phyloP scores from a whole-genome alignment of 1,284 basidiomycete genomes.

The Singerocomus inundabilis region DNA sequence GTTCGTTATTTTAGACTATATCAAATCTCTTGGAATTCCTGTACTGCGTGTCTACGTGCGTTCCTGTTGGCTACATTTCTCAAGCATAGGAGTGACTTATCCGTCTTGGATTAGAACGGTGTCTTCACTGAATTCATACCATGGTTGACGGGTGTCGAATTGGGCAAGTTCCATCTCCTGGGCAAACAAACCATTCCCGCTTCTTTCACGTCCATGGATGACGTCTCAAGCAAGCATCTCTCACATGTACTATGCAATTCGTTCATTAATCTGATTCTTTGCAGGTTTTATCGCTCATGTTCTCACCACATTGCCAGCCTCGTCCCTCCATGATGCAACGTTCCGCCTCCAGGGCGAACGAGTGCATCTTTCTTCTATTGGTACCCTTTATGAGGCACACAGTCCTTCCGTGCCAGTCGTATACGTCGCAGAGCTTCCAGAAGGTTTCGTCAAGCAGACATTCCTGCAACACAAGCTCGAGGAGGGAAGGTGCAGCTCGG shows the following conservation, averaged over 20 bases:
- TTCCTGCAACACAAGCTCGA: conserved; percentile 27
- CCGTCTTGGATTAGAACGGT: conserved; percentile 22
- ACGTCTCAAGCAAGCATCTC: conserved; percentile 31
- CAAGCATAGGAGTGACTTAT: not conserved
- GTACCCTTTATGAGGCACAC: conserved; percentile 26
- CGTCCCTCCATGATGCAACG: conserved; percentile 30
- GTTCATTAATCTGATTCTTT: not conserved
- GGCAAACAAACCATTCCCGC: conserved; percentile 33
- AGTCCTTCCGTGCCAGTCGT: conserved; percentile 19
- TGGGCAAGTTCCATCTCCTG: conserved; percentile 34
- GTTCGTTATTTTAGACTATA: conserved; percentile 20
- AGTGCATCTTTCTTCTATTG: conserved; percentile 23
- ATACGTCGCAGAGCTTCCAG: conserved; percentile 28
- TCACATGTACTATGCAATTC: not conserved
- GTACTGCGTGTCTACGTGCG: conserved; percentile 35
- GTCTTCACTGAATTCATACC: conserved; percentile 28
- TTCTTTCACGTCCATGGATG: conserved; percentile 34
- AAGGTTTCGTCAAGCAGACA: conserved; percentile 32
- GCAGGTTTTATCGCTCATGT: conserved; percentile 37
- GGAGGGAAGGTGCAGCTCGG: conserved; percentile 29
- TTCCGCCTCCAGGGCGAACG: conserved; percentile 42
- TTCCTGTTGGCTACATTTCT: conserved; percentile 6
- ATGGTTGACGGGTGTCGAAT: conserved; percentile 20
- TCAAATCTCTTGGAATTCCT: conserved; percentile 36
- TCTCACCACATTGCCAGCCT: conserved; percentile 31